Evolutionary conservation across 768 basidiomycete genomes (phyloP).

Genomic region (Psilocybe tampanensis): DNA sequence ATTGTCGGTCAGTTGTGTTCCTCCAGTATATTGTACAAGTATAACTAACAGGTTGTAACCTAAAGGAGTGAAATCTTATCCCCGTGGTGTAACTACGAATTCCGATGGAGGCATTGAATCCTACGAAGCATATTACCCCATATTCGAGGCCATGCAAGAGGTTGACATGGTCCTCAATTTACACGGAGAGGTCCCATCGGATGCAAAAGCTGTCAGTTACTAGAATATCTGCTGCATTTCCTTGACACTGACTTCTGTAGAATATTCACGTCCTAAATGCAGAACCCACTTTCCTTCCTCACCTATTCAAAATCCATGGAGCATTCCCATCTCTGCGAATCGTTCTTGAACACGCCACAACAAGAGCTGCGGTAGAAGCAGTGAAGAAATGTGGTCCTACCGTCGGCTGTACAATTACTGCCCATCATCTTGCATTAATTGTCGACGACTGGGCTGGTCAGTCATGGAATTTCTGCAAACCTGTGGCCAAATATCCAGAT

Average conservation of each 20-base stretch:
- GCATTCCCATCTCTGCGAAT: slow-evolving; percentile 91
- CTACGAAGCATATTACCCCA: slow-evolving; percentile 89
- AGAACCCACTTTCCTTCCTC: slow-evolving; percentile 86
- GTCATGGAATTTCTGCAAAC: slow-evolving; percentile 96
- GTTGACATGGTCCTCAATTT: slow-evolving; percentile 94
- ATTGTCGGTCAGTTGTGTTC: slow-evolving; percentile 53
- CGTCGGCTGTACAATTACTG: slow-evolving; percentile 96
- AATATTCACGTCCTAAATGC: slow-evolving; percentile 94
- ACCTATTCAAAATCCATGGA: slow-evolving; percentile 78
- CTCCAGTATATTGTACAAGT: neutral
- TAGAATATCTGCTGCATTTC: neutral
- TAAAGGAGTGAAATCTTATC: slow-evolving; percentile 92
- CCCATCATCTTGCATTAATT: slow-evolving; percentile 92
- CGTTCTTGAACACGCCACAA: slow-evolving; percentile 96
- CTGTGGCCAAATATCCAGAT: slow-evolving; percentile 94
- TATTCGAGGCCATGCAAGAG: slow-evolving; percentile 94
- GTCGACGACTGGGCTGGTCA: slow-evolving; percentile 98
- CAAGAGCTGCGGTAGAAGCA: slow-evolving; percentile 85
- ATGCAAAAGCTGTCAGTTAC: slow-evolving; percentile 54
- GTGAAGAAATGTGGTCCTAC: slow-evolving; percentile 79
- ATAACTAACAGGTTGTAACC: slow-evolving; percentile 15
- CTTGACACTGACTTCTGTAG: slow-evolving; percentile 35
- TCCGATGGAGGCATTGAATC: slow-evolving; percentile 96
- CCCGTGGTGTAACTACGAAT: slow-evolving; percentile 96
- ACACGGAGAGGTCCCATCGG: slow-evolving; percentile 97